Conservation (phyloP, 768 basidiomycete species). For the Lactifluus rugatus region DNA sequence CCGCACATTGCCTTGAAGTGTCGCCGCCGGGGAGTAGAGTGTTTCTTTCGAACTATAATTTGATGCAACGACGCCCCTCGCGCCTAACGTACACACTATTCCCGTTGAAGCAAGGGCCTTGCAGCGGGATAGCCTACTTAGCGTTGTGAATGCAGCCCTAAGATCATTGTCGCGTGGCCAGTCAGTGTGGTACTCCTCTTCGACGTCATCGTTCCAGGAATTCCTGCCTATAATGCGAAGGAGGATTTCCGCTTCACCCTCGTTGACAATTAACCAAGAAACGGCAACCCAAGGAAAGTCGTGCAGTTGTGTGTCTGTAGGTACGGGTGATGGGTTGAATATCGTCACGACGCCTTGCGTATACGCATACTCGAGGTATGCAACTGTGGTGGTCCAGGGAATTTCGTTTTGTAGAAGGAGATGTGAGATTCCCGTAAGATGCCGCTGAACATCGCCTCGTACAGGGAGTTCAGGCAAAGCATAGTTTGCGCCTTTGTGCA, state of each 20-base stretch:
- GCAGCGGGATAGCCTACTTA: slow-evolving; percentile 18
- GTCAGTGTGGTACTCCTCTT: not conserved
- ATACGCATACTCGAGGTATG: slow-evolving; percentile 24
- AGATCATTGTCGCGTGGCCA: slow-evolving; percentile 11
- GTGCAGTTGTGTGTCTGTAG: slow-evolving; percentile 30
- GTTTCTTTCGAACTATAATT: slow-evolving; percentile 26
- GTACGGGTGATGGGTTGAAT: slow-evolving; percentile 53
- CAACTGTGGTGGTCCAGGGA: slow-evolving; percentile 33
- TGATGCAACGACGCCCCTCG: slow-evolving; percentile 39
- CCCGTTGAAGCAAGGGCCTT: slow-evolving; percentile 27
- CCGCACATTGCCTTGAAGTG: slow-evolving; percentile 28
- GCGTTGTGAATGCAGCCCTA: slow-evolving; percentile 21
- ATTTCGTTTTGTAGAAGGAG: slow-evolving; percentile 56
- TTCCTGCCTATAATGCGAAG: slow-evolving; percentile 8
- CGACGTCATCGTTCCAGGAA: not conserved
- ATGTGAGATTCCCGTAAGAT: slow-evolving; percentile 35
- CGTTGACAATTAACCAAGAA: slow-evolving; percentile 49
- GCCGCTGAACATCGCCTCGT: slow-evolving; percentile 13
- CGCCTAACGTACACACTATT: slow-evolving; percentile 49
- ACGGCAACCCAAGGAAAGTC: slow-evolving; percentile 42
- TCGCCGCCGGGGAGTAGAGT: slow-evolving; percentile 38
- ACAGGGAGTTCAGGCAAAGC: slow-evolving; percentile 29
- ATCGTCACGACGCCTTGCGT: slow-evolving; percentile 26
- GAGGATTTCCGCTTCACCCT: slow-evolving; percentile 35
- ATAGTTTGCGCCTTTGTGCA: slow-evolving; percentile 52